These are phyloP conservation scores for Hysterium pulicare DNA, from an alignment of 2,329 filamentous ascomycete species.

Conservation along the genomic window DNA sequence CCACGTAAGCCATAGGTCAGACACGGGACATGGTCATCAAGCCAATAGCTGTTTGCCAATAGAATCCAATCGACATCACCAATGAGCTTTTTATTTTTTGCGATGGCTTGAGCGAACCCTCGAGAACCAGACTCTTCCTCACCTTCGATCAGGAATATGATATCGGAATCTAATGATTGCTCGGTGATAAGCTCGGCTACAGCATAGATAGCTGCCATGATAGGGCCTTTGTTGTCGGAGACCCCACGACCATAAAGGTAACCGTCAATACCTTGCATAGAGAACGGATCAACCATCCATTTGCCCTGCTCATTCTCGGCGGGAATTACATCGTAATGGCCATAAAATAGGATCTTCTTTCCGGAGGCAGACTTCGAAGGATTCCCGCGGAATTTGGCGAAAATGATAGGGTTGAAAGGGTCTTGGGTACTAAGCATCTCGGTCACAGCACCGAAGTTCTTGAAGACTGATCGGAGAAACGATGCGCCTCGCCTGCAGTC, in stretches of 20 bases:
- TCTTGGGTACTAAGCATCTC: conserved; percentile 84
- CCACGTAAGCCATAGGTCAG: conserved; percentile 91
- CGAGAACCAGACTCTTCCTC: conserved; percentile 94
- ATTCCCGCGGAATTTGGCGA: conserved; percentile 81
- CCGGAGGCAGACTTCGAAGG: conserved; percentile 61
- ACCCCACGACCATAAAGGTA: conserved; percentile 95
- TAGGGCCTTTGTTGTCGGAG: conserved; percentile 95
- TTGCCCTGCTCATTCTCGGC: conserved; percentile 78
- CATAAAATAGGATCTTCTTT: conserved; percentile 93
- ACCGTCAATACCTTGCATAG: conserved; percentile 83
- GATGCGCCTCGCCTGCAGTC: conserved; percentile 92
- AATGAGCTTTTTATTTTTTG: conserved; percentile 76
- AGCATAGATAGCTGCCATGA: conserved; percentile 89
- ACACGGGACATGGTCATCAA: conserved; percentile 93
- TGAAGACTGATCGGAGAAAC: conserved; percentile 85
- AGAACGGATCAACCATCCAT: conserved; percentile 86
- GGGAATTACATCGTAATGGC: conserved; percentile 95
- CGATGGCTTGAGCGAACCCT: conserved; percentile 82
- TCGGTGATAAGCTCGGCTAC: conserved; percentile 83
- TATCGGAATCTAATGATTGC: conserved; percentile 80
- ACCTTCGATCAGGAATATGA: conserved; percentile 92
- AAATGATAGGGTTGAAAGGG: conserved; percentile 83
- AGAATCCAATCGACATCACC: conserved; percentile 92
- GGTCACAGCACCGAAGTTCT: conserved; percentile 75
- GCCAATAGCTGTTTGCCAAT: conserved; percentile 96